A percentile compares a stretch with the other conserved stretches of the same genome.
Evolutionary conservation across 2,329 filamentous ascomycete genomes (phyloP).

Genomic region (Ophiocordyceps unilateralis): DNA sequence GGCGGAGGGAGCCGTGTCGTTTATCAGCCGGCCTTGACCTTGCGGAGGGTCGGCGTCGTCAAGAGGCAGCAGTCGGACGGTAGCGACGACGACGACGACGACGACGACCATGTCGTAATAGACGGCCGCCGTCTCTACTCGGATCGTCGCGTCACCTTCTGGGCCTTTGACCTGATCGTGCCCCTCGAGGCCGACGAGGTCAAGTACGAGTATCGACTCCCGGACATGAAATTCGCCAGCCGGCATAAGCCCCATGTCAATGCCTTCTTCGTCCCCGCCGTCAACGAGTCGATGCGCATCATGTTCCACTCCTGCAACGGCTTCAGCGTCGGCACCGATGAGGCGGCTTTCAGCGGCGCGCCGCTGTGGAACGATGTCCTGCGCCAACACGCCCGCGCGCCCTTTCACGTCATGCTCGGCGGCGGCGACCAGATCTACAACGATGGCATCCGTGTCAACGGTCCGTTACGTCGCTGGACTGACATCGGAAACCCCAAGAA

Average conservation of each 20-base stretch:
- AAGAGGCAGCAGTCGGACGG: no score
- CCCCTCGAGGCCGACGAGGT: conserved; percentile 55
- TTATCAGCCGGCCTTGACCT: conserved; percentile 37
- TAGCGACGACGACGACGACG: conserved; percentile 10
- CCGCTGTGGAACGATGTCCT: conserved; percentile 89
- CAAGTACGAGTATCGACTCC: conserved; percentile 63
- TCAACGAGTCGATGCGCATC: conserved; percentile 80
- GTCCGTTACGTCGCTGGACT: conserved; percentile 70
- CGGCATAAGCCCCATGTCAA: conserved; percentile 39
- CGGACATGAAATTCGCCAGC: conserved; percentile 43
- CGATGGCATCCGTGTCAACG: conserved; percentile 72
- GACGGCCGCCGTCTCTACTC: conserved; percentile 43
- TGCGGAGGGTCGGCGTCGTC: no score
- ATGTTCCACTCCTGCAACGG: conserved; percentile 99
- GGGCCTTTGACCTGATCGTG: conserved; percentile 72
- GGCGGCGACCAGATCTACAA: conserved; percentile 97
- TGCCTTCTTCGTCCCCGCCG: conserved; percentile 72
- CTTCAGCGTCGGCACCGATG: conserved; percentile 76
- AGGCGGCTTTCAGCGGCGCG: conserved; percentile 75
- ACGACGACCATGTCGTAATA: conserved; percentile 5
- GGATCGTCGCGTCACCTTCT: conserved; percentile 62
- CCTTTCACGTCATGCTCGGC: conserved; percentile 91
- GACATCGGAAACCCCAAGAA: conserved; percentile 68
- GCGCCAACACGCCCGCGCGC: conserved; percentile 58
- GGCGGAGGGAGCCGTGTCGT: conserved; percentile 47